Evolutionary conservation across 2,329 filamentous ascomycete species (phyloP), one percentile per base, ranked within the genome.

Genomic region (Zymoseptoria passerinii): DNA sequence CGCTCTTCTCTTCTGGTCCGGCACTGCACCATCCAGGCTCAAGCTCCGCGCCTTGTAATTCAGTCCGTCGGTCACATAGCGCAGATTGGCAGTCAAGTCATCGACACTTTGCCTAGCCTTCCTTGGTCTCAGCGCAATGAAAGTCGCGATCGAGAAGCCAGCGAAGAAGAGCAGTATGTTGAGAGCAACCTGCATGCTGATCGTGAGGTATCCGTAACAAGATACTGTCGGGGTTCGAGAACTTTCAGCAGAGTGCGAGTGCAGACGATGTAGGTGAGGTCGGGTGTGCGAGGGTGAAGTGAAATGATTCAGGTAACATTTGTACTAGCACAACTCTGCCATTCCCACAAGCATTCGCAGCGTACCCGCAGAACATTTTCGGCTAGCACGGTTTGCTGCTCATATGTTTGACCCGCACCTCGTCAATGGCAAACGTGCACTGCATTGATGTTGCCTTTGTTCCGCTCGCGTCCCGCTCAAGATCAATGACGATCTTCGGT

Each of bases 121-220:
- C 49, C 50, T 54, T 16, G 62, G 60, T 48, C 51, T 54, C 29
- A 59, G 44, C 13, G 62, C 62, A 19, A 62, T 51, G 13, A 61
- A 29, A 4, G 62, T 60, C 19, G 62, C 57, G 3, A 64, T 16
- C 4, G 52, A 58, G 40, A 64, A 56, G 3, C 62, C 62, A n/a
- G 60, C 18, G n/a, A 59, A 59, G 52, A 64, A 64, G 18, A 64
- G 52, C 13, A 59, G 28, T n/a, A 62, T 50, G 44, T 58, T 64
- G 35, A 64, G 40, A 16, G 62, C 62, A n/a, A 64, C 28, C 44
- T 61, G 62, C 62, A 64, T 64, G 20, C 8, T 55, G 20, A 50
- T 13, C 16, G 23, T 23, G 19, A 50, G 6, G 1, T 44, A 3
- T 7, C 5, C 6, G 35, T 6, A 44, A 44, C 2, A 13, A 16